Evolutionary conservation across 805 yeast genomes (phyloP), one percentile per base, ranked within the genome.

Genomic region (Wickerhamomyces sydowiorum): DNA sequence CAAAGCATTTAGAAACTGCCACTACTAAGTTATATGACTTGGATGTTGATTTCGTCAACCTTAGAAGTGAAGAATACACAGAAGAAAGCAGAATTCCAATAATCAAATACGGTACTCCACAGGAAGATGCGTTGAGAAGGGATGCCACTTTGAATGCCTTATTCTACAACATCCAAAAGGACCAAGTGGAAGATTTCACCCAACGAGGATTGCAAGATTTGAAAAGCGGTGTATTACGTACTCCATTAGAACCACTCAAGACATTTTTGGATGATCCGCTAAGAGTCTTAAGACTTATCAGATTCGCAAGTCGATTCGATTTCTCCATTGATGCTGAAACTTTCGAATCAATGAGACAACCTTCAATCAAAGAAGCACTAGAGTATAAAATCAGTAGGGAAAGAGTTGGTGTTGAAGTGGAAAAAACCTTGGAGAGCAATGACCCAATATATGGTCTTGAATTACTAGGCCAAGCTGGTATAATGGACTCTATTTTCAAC

Each of bases 1-100:
- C 96, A 2, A 95, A 93, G 65, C 99, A 93, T 66, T 67, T 93
- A 52, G 99, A 93, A 54, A 95, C 99, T 1, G 95, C 97, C 33
- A 93, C 97, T 3, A 89, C 96, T 1, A 85, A 80, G 54, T 62
- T 93, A 10, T 86, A 75, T 55, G 95, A 82, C 1, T 60, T 83
- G n/a, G 96, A 88, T 54, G 77, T 93, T 40, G 99, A 93, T 65
- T 88, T 93, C 59, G 99, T 95, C 39, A 91, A 91, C 61, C 69
- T 93, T 49, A 69, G 99, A 49, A 80, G 82, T 30, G 99, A 93
- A 57, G 84, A 78, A 53, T 93, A 93, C 57, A 79, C 95, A 0
- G 78, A 75, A 19, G 82, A 82, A 30, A 83, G 95, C 38, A 67
- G 99, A 41, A 88, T 93, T n/a, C 99, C 99, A 1, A 60, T 67